These are phyloP conservation scores for Phytophthora pisi DNA, from an alignment of 352 stramenopile species.

Conservation along the genomic window DNA sequence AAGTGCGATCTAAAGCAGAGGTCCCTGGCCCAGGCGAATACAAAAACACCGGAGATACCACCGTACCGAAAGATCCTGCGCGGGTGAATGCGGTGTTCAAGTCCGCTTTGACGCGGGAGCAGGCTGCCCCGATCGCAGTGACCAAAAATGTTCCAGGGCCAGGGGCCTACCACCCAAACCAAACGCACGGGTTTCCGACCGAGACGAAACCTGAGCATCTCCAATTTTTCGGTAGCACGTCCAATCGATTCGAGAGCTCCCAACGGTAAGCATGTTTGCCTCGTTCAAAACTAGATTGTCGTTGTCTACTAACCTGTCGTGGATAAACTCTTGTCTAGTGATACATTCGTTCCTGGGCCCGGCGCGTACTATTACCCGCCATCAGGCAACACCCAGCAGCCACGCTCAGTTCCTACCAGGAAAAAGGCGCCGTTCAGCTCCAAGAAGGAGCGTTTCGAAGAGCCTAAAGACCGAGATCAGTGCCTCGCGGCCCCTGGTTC, in stretches of 20 bases:
- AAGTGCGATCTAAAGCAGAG: slow-evolving; percentile 58
- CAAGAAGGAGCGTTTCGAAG: slow-evolving; percentile 76
- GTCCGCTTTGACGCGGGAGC: slow-evolving; percentile 62
- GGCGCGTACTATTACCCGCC: slow-evolving; percentile 67
- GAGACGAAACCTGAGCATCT: slow-evolving; percentile 70
- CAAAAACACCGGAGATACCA: slow-evolving; percentile 31
- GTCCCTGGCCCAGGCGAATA: slow-evolving; percentile 75
- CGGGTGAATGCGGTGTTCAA: slow-evolving; percentile 78
- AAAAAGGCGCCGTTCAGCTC: slow-evolving; percentile 72
- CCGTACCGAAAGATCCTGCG: slow-evolving; percentile 43
- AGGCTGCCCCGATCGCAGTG: slow-evolving; percentile 30
- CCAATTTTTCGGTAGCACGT: slow-evolving; percentile 84
- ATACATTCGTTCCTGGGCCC: slow-evolving; percentile 48
- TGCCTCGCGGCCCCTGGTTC: slow-evolving; percentile 63
- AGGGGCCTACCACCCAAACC: slow-evolving; percentile 59
- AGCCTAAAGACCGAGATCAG: slow-evolving; percentile 48
- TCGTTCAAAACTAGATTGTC: neutral
- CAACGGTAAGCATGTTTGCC: slow-evolving; percentile 32
- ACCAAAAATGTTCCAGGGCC: slow-evolving; percentile 65
- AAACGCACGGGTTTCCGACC: slow-evolving; percentile 44
- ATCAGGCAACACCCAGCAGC: slow-evolving; percentile 35
- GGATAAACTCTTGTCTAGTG: slow-evolving; percentile 21
- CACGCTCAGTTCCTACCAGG: slow-evolving; percentile 24
- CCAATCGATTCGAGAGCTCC: slow-evolving; percentile 57
- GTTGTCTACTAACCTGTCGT: slow-evolving; percentile 3